Evolutionary conservation across 2,329 filamentous ascomycete species (phyloP).

Genomic region (Ceratocystis colombiana): DNA sequence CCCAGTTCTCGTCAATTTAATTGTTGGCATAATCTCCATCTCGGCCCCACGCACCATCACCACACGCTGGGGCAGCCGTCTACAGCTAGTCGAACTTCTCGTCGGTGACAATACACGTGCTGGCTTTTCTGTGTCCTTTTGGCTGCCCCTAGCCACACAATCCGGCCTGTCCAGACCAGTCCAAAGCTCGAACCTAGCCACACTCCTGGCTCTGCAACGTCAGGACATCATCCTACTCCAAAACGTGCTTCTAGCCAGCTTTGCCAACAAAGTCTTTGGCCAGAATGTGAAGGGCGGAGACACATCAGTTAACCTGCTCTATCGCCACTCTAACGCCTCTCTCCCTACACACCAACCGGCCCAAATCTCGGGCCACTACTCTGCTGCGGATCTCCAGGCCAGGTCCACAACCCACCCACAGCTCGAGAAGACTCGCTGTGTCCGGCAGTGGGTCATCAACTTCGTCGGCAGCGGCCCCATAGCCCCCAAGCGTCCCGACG

Average conservation of each 20-base stretch:
- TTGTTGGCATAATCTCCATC: conserved; percentile 69
- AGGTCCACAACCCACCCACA: conserved; percentile 38
- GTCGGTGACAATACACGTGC: conserved; percentile 78
- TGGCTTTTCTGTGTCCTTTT: conserved; percentile 75
- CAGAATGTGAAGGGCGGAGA: conserved; percentile 62
- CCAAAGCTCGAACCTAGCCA: conserved; percentile 24
- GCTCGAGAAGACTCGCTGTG: conserved; percentile 52
- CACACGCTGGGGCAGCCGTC: conserved; percentile 52
- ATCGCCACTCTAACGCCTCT: conserved; percentile 43
- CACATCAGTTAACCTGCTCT: conserved; percentile 59
- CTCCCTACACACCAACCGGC: conserved; percentile 41
- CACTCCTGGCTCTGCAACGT: conserved; percentile 44
- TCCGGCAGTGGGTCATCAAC: conserved; percentile 63
- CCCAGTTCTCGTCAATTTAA: conserved; percentile 59
- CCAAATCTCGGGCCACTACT: conserved; percentile 50
- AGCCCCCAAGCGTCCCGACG: conserved; percentile 25
- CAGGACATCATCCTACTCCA: conserved; percentile 71
- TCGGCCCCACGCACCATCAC: conserved; percentile 56
- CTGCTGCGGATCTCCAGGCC: conserved; percentile 38
- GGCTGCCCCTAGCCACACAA: conserved; percentile 46
- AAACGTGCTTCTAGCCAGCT: conserved; percentile 69
- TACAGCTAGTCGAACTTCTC: conserved; percentile 63
- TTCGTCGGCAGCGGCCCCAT: conserved; percentile 45
- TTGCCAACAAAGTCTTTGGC: conserved; percentile 68
- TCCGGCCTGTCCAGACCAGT: neutral